Evolutionary conservation across 768 basidiomycete genomes (phyloP).

Genomic region (Podaxis carcinomalis): DNA sequence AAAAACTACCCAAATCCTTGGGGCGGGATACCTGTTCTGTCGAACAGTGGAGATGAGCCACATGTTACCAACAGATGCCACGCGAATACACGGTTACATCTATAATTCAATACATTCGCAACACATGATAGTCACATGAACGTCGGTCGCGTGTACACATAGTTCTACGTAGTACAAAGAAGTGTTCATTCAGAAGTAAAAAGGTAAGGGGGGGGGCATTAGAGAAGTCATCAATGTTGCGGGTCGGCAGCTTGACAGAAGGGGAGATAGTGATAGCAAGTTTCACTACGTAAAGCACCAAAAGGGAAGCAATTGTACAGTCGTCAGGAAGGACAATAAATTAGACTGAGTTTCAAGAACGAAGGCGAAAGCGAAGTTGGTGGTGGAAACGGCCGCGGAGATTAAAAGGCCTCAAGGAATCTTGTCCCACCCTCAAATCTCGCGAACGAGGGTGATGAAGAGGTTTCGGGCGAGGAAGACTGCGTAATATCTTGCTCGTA

Average conservation of each 20-base stretch:
- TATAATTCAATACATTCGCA: background rate
- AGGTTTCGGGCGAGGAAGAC: background rate
- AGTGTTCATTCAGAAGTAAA: background rate
- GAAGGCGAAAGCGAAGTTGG: background rate
- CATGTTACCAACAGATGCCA: background rate
- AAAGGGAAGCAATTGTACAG: background rate
- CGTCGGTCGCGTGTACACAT: background rate
- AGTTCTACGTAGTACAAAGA: background rate
- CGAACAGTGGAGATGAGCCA: background rate
- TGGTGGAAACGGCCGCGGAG: background rate
- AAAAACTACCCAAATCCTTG: background rate
- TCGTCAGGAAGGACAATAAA: background rate
- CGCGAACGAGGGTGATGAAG: background rate
- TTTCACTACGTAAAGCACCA: background rate
- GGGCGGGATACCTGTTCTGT: background rate
- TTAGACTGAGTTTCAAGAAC: background rate
- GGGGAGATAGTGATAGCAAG: background rate
- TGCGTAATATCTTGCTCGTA: background rate
- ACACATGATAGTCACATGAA: background rate
- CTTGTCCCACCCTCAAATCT: slow-evolving; percentile 7
- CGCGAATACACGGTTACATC: background rate
- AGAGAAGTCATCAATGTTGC: background rate
- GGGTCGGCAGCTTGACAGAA: background rate
- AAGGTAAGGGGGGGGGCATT: background rate
- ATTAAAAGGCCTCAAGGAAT: slow-evolving; percentile 5